Base-by-base conservation (phyloP, 2,329 filamentous ascomycete species). In the Aspergillus unguis region DNA sequence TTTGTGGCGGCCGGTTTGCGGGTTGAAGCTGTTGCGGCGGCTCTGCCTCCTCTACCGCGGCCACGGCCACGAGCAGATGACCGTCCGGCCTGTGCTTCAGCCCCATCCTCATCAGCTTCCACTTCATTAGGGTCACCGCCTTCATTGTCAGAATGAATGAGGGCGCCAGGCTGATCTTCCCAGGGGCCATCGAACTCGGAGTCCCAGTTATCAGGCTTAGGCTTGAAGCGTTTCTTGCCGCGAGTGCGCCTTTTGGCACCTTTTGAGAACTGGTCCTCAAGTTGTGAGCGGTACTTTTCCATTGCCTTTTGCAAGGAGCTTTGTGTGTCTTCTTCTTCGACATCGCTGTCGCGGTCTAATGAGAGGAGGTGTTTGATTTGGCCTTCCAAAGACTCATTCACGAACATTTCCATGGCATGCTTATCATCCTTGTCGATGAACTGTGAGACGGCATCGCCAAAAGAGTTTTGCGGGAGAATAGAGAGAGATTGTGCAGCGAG, bases 341-440 rank as follows among this genome's bases (percentile, higher is more conserved):
- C 79, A 27, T 90, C 82, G 45, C 88, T 84, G 40, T 90, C 79
- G 42, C 87, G 83, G 5, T 85, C 82, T 3, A 90, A 73, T 1
- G 79, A 76, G 32, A 92, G 76, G 63, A 92, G 78, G 56, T 87
- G 81, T 59, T 85, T 84, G 17, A 92, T 81, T 64, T 91, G 87
- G 25, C 80, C 83, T 2, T 82, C 79, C 2, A 92, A 75, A 10
- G 86, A 87, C 31, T 90, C 85, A 25, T 81, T 82, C 7, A 92
- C 85, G 62, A 92, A 92, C 40, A 85, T 77, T 65, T 92, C 85
- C 85, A 97, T 90, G 2, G 90, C 90, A 62, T 94, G 86, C 66
- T 92, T 95, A 74, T 99, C 94, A 60, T 96, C 90, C 61, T 97
- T 97, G 68, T 92, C 86, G 27, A 99, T 90, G 63, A 94, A 99